A percentile compares a stretch with the other conserved stretches of the same genome.
phyloP scores from a whole-genome alignment of 1,284 basidiomycete species.

The Abortiporus biennis region DNA sequence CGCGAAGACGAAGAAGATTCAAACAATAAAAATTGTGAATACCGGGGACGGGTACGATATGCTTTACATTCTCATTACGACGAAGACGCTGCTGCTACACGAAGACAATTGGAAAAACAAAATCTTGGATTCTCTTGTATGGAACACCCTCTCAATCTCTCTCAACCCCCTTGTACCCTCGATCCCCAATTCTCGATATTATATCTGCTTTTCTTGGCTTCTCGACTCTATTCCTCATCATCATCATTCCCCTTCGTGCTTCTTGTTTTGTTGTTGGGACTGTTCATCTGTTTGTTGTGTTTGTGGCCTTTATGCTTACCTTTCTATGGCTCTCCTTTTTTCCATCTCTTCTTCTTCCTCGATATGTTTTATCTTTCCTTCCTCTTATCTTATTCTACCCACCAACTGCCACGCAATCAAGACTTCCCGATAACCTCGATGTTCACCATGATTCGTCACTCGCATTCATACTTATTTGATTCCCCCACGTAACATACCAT shows the following conservation, averaged over 20 bases:
- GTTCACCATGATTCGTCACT: too few species aligned
- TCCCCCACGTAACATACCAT: too few species aligned
- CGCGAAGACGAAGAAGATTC: neutral
- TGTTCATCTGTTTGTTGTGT: neutral
- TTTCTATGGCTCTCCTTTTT: too few species aligned
- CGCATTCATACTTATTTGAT: too few species aligned
- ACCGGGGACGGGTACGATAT: neutral
- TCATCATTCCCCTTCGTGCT: neutral
- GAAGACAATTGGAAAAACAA: neutral
- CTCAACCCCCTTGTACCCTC: neutral
- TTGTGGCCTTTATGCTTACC: too few species aligned
- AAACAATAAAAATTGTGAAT: neutral
- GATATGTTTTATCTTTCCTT: too few species aligned
- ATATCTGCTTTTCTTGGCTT: slow-evolving; percentile 3
- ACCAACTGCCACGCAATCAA: too few species aligned
- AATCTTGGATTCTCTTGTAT: neutral
- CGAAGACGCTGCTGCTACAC: neutral
- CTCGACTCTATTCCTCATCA: neutral
- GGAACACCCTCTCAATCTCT: neutral
- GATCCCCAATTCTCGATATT: neutral
- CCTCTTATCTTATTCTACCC: too few species aligned
- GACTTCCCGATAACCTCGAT: too few species aligned
- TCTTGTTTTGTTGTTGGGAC: neutral
- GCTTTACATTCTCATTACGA: too few species aligned
- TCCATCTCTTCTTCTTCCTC: too few species aligned